Evolutionary conservation across 1,284 basidiomycete genomes (phyloP).

Genomic region (Malassezia obtusa): DNA sequence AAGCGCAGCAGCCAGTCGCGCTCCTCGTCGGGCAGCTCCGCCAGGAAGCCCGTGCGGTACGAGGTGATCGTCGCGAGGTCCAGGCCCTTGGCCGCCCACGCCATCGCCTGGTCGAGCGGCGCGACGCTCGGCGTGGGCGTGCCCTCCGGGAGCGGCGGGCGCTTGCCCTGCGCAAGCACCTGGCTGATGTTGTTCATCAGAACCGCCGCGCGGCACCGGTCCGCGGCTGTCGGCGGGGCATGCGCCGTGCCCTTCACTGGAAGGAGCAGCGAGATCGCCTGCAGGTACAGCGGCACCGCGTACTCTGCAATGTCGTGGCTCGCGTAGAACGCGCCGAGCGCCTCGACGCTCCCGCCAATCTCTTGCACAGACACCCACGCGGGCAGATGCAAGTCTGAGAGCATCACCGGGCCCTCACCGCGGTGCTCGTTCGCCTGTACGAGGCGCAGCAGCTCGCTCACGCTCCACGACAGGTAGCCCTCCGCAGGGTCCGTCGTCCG

Average conservation of each 20-base stretch:
- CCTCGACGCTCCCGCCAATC: constrained; percentile 43
- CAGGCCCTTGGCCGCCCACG: constrained; percentile 43
- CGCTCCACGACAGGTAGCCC: constrained; percentile 45
- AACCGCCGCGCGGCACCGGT: constrained; percentile 40
- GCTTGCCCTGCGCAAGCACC: constrained; percentile 22
- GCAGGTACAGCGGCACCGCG: constrained; percentile 47
- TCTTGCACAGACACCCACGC: constrained; percentile 42
- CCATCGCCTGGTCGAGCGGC: constrained; percentile 29
- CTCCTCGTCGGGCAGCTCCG: constrained; percentile 13
- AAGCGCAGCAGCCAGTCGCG: constrained; percentile 6
- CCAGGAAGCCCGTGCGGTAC: constrained; percentile 27
- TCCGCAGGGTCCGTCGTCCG: constrained; percentile 31
- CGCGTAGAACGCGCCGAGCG: constrained; percentile 46
- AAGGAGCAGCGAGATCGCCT: constrained; percentile 43
- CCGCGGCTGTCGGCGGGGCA: constrained; percentile 29
- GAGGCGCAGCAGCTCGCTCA: constrained; percentile 41
- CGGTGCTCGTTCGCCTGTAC: not conserved
- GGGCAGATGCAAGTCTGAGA: constrained; percentile 45
- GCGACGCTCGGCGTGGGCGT: not conserved
- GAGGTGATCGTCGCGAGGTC: constrained; percentile 35
- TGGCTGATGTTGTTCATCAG: constrained; percentile 47
- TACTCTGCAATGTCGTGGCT: constrained; percentile 35
- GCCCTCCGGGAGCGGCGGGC: not conserved
- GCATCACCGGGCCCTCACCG: constrained; percentile 18
- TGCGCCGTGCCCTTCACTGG: constrained; percentile 14